Conservation (phyloP, 2,329 filamentous ascomycete genomes). For the Beauveria rudraprayagi region DNA sequence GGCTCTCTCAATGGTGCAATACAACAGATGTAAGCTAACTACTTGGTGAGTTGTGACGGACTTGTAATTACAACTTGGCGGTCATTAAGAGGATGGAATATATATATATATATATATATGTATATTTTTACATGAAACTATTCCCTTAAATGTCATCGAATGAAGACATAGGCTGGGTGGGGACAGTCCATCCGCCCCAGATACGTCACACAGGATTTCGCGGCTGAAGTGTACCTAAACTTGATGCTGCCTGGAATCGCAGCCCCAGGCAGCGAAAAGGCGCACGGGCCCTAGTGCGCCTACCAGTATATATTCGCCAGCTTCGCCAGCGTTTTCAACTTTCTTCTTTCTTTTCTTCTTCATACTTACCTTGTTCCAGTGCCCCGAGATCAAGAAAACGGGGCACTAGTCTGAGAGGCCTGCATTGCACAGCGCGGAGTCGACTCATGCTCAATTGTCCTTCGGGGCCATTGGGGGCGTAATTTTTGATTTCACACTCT, state of each 20-base stretch:
- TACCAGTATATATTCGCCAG: constrained; percentile 16
- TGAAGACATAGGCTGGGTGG: background rate
- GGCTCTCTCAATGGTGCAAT: background rate
- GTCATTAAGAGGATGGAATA: background rate
- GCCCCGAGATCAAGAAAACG: constrained; percentile 36
- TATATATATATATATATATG: background rate
- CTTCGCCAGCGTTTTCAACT: constrained; percentile 9
- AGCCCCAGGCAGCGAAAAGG: constrained; percentile 13
- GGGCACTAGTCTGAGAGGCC: constrained; percentile 34
- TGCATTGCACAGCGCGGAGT: constrained; percentile 48
- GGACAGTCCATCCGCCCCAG: background rate
- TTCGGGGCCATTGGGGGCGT: constrained; percentile 42
- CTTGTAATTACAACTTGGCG: background rate
- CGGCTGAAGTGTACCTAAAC: background rate
- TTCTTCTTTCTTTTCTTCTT: constrained; percentile 28
- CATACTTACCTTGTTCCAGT: constrained; percentile 45
- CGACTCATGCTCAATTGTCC: constrained; percentile 40
- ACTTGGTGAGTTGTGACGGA: background rate
- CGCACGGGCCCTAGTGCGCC: constrained; percentile 17
- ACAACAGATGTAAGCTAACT: background rate
- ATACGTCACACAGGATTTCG: background rate
- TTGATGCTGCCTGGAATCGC: background rate
- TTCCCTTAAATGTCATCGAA: background rate
- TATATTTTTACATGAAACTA: background rate
- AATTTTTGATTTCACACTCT: constrained; percentile 40